These are phyloP conservation scores for Pseudopyricularia cyperi DNA, from an alignment of 2,329 filamentous ascomycete species.

Conservation along the genomic window DNA sequence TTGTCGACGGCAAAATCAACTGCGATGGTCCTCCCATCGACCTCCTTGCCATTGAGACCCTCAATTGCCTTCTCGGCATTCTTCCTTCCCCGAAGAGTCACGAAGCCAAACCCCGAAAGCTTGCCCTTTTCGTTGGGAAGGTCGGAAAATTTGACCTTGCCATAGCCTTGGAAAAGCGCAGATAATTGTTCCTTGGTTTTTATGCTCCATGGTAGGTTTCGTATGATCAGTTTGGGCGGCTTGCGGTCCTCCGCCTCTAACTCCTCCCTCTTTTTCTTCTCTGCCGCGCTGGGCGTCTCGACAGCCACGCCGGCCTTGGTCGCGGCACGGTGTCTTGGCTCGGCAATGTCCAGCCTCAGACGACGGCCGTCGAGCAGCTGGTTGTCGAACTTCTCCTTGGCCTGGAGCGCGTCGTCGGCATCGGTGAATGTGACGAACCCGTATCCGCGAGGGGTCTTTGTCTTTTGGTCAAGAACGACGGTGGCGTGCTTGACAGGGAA, in stretches of 20 bases:
- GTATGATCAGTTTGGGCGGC: conserved; percentile 69
- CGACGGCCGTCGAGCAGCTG: conserved; percentile 65
- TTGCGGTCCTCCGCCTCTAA: conserved; percentile 46
- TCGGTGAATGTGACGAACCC: conserved; percentile 97
- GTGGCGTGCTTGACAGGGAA: conserved; percentile 93
- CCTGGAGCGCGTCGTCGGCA: conserved; percentile 73
- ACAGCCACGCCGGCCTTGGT: conserved; percentile 22
- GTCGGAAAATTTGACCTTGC: conserved; percentile 80
- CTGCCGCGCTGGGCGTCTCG: conserved; percentile 21
- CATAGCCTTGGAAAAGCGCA: conserved; percentile 71
- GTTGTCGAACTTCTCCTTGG: conserved; percentile 70
- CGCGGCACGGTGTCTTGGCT: conserved; percentile 61
- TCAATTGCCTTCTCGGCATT: conserved; percentile 85
- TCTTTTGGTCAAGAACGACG: conserved; percentile 76
- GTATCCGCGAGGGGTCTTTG: conserved; percentile 81
- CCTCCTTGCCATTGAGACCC: conserved; percentile 73
- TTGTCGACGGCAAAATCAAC: conserved; percentile 98
- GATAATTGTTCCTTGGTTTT: conserved; percentile 73
- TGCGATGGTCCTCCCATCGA: conserved; percentile 78
- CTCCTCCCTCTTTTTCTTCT: conserved; percentile 43
- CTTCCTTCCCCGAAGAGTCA: conserved; percentile 74
- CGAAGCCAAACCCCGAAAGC: conserved; percentile 83
- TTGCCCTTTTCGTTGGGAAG: conserved; percentile 67
- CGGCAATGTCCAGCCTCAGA: conserved; percentile 76
- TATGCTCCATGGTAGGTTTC: conserved; percentile 93